Evolutionary conservation across 441 rosid genomes (phyloP), one percentile per base, ranked within the genome.

Genomic region (Adansonia madagascariensis): DNA sequence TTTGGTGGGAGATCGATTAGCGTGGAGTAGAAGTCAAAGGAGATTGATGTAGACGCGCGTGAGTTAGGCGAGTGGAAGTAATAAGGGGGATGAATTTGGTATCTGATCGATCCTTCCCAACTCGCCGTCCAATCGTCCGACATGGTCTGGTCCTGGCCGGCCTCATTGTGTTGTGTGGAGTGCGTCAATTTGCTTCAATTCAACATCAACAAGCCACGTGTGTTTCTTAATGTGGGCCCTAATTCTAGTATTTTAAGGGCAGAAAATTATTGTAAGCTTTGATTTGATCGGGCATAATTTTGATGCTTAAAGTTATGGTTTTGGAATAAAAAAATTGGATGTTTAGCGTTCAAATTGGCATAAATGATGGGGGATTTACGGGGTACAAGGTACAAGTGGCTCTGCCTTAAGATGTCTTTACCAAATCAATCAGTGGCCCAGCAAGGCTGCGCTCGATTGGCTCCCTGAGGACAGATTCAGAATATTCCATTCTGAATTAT

Each of bases 31-130:
- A 35, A 3, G 80, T 63, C 63, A 61, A 70, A 11, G 9, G 39
- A 31, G 59, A 35, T 15, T 50, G 78, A 50, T 31, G n/a, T 12
- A 1, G 22, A 55, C 76, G 62, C 75, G 83, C 62, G 67, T 35
- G 27, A 20, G 53, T 71, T 61, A 27, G 41, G 79, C 49, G 31
- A 27, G 68, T 49, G 22, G 24, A 20, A 53, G n/a, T 52, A 53
- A 15, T 41, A 52, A 6, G 9, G 35, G 50, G 7, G 18, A 27
- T n/a, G 39, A 44, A 44, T 52, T 52, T 22, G 39, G 73, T 6
- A 4, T 15, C 39, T 31, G 44, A 43, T 39, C 0, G 12, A 24
- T 56, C 46, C 22, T 59, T 24, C 6, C 52, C 27, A 71, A 71
- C 27, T 52, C 9, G 47, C 20, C 47, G 35, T 41, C 20, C 46